Percentiles rank a stretch among this genome's conserved stretches.
Conservation (phyloP, 2,329 filamentous ascomycete genomes). For the Monosporascus sp. region DNA sequence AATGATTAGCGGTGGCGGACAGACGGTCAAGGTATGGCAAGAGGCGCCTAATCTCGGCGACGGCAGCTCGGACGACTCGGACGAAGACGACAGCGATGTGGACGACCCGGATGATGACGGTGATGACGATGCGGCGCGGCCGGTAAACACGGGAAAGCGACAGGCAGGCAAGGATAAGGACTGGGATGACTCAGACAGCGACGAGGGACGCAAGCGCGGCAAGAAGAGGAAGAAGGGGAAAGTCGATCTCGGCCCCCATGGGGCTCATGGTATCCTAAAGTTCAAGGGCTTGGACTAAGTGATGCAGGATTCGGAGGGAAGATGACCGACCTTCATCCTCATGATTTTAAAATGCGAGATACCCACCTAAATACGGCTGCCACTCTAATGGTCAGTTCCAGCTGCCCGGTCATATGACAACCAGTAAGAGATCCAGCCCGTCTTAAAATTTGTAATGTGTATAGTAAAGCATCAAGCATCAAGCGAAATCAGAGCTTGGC, state of each 20-base stretch:
- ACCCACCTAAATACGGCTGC: neutral
- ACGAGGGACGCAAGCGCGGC: constrained; percentile 36
- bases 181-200: constrained; percentile 42
- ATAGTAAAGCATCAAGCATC: no score
- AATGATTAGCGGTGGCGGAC: constrained; percentile 85
- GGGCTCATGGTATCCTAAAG: constrained; percentile 46
- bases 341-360: neutral
- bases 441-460: no score
- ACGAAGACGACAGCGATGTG: constrained; percentile 44
- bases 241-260: constrained; percentile 43
- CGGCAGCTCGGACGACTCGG: constrained; percentile 38
- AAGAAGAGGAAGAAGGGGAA: constrained; percentile 43
- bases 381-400: neutral
- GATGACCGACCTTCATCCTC: neutral
- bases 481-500: no score
- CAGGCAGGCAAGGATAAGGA: constrained; percentile 35
- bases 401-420: no score
- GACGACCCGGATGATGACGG: constrained; percentile 39
- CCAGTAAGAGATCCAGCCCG: no score
- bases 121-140: constrained; percentile 39
- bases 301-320: neutral
- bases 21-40: constrained; percentile 84
- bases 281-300: constrained; percentile 43
- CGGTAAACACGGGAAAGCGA: constrained; percentile 34
- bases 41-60: constrained; percentile 57